These are phyloP conservation scores for Leishmania amazonensis DNA, from an alignment of 208 protist genomes.

Conservation along the genomic window DNA sequence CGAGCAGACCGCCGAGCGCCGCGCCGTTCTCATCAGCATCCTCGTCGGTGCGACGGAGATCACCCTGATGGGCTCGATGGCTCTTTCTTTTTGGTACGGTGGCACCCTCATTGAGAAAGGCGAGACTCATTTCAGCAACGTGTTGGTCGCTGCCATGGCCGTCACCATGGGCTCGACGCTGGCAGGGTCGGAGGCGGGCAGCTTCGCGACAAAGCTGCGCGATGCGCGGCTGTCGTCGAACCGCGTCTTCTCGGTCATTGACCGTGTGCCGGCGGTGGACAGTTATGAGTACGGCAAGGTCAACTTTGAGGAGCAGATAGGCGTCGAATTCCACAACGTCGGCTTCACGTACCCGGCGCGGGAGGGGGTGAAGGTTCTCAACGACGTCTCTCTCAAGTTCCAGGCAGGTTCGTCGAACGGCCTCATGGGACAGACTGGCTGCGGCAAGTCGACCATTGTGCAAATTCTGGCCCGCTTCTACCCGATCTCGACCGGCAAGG, in stretches of 20 bases:
- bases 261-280: constrained; percentile 71
- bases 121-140: constrained; percentile 64
- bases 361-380: constrained; percentile 51
- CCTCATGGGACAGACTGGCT: constrained; percentile 89
- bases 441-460: constrained; percentile 87
- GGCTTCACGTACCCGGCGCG: constrained; percentile 69
- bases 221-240: constrained; percentile 51
- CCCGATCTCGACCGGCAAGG: constrained; percentile 38
- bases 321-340: constrained; percentile 51
- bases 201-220: constrained; percentile 62
- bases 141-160: constrained; percentile 58
- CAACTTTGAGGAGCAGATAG: constrained; percentile 44
- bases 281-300: constrained; percentile 41
- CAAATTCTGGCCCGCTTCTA: constrained; percentile 74
- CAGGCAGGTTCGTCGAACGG: constrained; percentile 53
- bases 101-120: constrained; percentile 68
- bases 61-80: constrained; percentile 52
- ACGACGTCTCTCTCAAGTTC: constrained; percentile 43
- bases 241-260: constrained; percentile 75
- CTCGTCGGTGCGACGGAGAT: constrained; percentile 57
- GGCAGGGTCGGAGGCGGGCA: constrained; percentile 62
- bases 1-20: constrained; percentile 26
- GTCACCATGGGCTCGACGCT: constrained; percentile 62
- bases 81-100: constrained; percentile 85
- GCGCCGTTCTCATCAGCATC: constrained; percentile 34